Base-by-base conservation (phyloP, 2,329 filamentous ascomycete genomes). In the Aschersonia sp. region DNA sequence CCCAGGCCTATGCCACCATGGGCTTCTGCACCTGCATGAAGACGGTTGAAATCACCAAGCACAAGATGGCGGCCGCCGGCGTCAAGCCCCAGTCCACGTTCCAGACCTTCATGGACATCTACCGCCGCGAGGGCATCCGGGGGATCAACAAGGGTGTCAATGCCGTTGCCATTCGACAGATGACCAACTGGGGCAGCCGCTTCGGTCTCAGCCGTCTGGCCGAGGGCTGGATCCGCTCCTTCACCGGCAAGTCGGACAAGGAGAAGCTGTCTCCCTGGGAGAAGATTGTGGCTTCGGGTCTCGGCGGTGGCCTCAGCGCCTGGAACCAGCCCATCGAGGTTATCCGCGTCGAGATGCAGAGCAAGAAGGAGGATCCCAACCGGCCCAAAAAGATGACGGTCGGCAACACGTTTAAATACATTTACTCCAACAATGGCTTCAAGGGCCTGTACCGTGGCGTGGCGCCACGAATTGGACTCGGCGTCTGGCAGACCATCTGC, bases 1-100 rank as follows among this genome's bases (percentile, higher is more conserved):
- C 90, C 44, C 92, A 98, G 73, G 92, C 92, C 51, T 98, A 98
- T 67, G 92, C 92, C 55, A 98, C 92, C 66, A 98, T 98, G 90
- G 92, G 92, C 57, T 98, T 98, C 81, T 98, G 92, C 72, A 98
- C 92, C 52, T 98, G 92, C 79, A 98, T 98, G 92, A 98, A 98
- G 82, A 98, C 92, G 54, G 92, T 97, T 56, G 92, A 98, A 70
- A 98, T 98, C 70, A 98, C 92, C 63, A 94, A 95, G 73, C 84
- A 92, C 76, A 97, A 97, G 79, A 74, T 92, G 62, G 88, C 87
- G 11, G 83, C 87, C 35, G 56, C 80, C 42, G 92, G 92, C 58
- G 79, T 83, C 55, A 87, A 87, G 72, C 86, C 87, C 30, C 85
- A 81, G n/a, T 81, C 87, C 60, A 97, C 92, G 55, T 94, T 94